Evolutionary conservation across 2,329 filamentous ascomycete genomes (phyloP).

Genomic region (Colletotrichum sp.): DNA sequence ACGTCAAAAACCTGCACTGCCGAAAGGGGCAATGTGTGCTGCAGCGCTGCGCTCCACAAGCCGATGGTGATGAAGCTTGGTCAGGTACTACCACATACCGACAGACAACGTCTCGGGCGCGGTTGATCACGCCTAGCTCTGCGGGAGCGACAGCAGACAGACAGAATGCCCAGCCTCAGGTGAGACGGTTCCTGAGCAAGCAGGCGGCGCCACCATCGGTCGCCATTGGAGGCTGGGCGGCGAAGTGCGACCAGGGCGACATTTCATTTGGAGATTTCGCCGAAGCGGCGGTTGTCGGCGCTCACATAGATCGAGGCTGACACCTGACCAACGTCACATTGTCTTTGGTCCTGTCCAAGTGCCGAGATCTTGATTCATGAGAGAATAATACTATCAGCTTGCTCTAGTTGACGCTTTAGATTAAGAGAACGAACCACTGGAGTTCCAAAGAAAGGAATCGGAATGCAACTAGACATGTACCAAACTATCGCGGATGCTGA

Average conservation of each 20-base stretch:
- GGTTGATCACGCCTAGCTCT: background rate
- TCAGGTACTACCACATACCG: background rate
- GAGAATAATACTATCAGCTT: background rate
- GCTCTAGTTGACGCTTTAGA: background rate
- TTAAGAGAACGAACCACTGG: background rate
- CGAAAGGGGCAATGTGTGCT: background rate
- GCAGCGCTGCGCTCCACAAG: background rate
- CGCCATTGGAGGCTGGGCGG: background rate
- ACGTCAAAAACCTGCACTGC: background rate
- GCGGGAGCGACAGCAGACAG: background rate
- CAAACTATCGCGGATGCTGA: rapidly evolving
- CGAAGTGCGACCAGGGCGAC: background rate
- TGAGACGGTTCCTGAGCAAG: background rate
- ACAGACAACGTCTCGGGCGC: background rate
- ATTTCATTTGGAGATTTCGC: background rate
- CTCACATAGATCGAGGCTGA: background rate
- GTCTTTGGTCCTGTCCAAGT: background rate
- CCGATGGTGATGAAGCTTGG: background rate
- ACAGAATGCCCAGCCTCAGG: background rate
- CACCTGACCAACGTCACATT: background rate
- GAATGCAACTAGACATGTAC: background rate
- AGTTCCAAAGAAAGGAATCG: background rate
- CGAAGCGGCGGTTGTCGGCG: background rate
- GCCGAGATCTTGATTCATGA: background rate
- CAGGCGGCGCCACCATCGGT: background rate